Percentiles rank a stretch among this genome's conserved stretches.
These are phyloP conservation scores for Paracoccidioides lutzii DNA, from an alignment of 2,329 filamentous ascomycete genomes.

Conservation along the genomic window DNA sequence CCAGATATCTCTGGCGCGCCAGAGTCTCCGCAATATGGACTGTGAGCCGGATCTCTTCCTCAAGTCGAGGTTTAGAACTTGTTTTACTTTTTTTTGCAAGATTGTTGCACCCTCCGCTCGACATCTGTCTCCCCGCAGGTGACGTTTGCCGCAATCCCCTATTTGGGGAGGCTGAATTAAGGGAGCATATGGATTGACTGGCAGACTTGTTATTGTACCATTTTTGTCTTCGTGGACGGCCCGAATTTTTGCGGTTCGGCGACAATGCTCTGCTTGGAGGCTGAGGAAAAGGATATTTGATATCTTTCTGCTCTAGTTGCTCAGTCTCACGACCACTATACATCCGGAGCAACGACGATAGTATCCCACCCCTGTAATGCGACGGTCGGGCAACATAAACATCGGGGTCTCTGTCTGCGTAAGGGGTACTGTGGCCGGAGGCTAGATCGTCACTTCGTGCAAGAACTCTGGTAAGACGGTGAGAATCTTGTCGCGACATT, in stretches of 20 bases:
- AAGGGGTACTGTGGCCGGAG: constrained; percentile 1
- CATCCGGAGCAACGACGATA: constrained; percentile 59
- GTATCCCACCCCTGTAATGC: constrained; percentile 59
- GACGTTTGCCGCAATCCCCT: constrained; percentile 6
- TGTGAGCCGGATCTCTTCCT: constrained; percentile 45
- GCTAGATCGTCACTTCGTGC: constrained; percentile 19
- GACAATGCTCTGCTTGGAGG: constrained; percentile 2
- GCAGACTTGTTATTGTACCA: constrained; percentile 31
- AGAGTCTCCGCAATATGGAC: constrained; percentile 56
- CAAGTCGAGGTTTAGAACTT: constrained; percentile 11
- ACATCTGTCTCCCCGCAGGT: neutral
- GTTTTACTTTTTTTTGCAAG: constrained; percentile 14
- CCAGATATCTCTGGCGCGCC: constrained; percentile 66
- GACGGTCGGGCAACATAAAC: constrained; percentile 48
- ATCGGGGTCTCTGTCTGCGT: constrained; percentile 36
- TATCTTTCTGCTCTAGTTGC: constrained; percentile 16
- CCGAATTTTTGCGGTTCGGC: neutral
- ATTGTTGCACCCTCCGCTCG: constrained; percentile 18
- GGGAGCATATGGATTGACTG: constrained; percentile 23
- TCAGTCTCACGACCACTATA: constrained; percentile 41
- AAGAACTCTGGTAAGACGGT: constrained; percentile 22
- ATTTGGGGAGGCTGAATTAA: constrained; percentile 13
- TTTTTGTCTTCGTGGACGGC: constrained; percentile 21
- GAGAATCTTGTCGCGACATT: constrained; percentile 25
- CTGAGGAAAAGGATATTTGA: constrained; percentile 4